phyloP scores from a whole-genome alignment of 306 rosid genomes.

The Clitoria ternatea region DNA sequence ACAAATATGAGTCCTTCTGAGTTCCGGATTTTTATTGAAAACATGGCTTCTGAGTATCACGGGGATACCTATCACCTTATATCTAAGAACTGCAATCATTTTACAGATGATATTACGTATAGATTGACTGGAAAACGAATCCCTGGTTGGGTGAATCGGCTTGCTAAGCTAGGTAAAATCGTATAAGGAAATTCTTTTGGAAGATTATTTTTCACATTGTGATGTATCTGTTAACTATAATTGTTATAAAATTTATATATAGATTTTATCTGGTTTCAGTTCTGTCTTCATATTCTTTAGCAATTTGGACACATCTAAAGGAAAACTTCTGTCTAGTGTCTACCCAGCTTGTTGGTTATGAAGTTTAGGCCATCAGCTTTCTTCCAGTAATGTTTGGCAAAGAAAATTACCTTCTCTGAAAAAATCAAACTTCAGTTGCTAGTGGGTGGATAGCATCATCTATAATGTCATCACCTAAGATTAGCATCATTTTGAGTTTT shows the following conservation, averaged over 20 bases:
- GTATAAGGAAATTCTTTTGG: not conserved
- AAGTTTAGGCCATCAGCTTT: not conserved
- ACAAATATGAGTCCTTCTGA: constrained; percentile 50
- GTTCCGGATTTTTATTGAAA: constrained; percentile 67
- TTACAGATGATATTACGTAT: constrained; percentile 65
- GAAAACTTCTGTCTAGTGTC: constrained; percentile 12
- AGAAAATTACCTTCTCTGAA: not conserved
- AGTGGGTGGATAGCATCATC: not conserved
- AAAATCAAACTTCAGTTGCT: not conserved
- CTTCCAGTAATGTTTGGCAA: not conserved
- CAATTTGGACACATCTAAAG: not conserved
- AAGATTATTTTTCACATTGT: not conserved
- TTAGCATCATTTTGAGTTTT: not conserved
- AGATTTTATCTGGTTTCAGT: not conserved
- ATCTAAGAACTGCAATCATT: constrained; percentile 95
- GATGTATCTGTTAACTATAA: not conserved
- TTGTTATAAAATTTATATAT: no score
- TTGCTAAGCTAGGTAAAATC: constrained; percentile 78
- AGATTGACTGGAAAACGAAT: constrained; percentile 68
- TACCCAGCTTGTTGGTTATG: not conserved
- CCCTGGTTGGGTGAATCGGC: constrained; percentile 98
- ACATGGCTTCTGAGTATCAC: constrained; percentile 73
- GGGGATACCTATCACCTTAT: constrained; percentile 97
- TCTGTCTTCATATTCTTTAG: not conserved
- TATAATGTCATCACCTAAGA: not conserved